phyloP scores from a whole-genome alignment of 352 stramenopile species.

The Pythium brachiatum region DNA sequence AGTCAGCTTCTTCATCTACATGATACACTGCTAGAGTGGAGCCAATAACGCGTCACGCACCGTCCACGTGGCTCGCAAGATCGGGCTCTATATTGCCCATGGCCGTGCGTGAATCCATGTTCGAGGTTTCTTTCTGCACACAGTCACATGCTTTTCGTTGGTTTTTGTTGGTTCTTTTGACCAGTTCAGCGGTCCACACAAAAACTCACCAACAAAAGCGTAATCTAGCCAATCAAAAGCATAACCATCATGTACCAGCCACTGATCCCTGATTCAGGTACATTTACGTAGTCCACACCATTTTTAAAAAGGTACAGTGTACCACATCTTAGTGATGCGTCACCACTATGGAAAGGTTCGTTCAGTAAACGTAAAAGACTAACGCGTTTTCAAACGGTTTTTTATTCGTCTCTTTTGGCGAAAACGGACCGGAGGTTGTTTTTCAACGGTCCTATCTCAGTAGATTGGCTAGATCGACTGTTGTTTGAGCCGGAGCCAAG shows the following conservation, averaged over 20 bases:
- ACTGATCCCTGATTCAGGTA: slow-evolving; percentile 1
- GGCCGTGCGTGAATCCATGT: slow-evolving; percentile 20
- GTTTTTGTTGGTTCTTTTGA: slow-evolving; percentile 13
- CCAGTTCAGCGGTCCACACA: slow-evolving; percentile 8
- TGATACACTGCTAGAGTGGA: too few relatives aligned
- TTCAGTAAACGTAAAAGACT: too few relatives aligned
- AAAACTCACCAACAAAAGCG: not conserved
- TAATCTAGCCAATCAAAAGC: slow-evolving; percentile 8
- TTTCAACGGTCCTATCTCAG: too few relatives aligned
- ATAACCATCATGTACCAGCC: not conserved
- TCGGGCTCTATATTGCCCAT: not conserved
- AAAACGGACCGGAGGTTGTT: too few relatives aligned
- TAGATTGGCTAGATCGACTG: too few relatives aligned
- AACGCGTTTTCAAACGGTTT: too few relatives aligned
- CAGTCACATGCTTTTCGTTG: slow-evolving; percentile 25
- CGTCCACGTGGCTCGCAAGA: not conserved
- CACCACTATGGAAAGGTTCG: not conserved
- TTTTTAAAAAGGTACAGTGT: slow-evolving; percentile 12
- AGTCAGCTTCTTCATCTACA: not conserved
- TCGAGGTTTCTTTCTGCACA: slow-evolving; percentile 7
- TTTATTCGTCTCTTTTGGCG: too few relatives aligned
- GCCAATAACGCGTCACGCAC: not conserved
- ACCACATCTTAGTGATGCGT: slow-evolving; percentile 15
- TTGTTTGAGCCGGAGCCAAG: too few relatives aligned
- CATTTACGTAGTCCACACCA: not conserved